A percentile compares a stretch with the other conserved stretches of the same genome.
phyloP scores from a whole-genome alignment of 345 rosid genomes.

The Eucalyptus cloeziana region DNA sequence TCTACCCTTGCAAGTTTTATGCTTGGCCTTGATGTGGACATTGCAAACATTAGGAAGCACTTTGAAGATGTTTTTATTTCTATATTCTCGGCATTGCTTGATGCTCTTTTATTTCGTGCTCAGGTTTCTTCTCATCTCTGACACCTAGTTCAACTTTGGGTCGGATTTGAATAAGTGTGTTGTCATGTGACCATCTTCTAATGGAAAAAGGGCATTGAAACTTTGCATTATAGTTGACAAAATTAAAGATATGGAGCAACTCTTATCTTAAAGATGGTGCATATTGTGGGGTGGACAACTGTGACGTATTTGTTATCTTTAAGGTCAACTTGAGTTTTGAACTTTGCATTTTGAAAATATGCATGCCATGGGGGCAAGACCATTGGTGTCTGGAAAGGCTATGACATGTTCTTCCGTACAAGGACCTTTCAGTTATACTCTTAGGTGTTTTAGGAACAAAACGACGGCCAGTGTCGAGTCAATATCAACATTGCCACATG shows the following conservation, averaged over 20 bases:
- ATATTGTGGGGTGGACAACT: neutral
- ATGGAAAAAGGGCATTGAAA: neutral
- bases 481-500: neutral
- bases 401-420: neutral
- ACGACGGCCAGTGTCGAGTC: neutral
- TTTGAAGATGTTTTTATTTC: conserved; percentile 51
- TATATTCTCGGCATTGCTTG: conserved; percentile 71
- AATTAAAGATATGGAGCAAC: neutral
- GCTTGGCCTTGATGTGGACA: conserved; percentile 40
- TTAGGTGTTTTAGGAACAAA: neutral
- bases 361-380: neutral
- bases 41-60: conserved; percentile 24
- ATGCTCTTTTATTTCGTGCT: conserved; percentile 73
- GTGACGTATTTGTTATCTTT: neutral
- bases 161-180: neutral
- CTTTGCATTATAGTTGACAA: neutral
- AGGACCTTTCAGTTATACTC: neutral
- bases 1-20: conserved; percentile 69
- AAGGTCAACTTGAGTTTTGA: neutral
- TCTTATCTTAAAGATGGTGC: neutral
- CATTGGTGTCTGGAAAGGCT: neutral
- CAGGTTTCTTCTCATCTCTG: conserved; percentile 37
- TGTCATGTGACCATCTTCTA: neutral
- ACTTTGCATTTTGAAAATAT: neutral
- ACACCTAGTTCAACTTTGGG: neutral